Percentiles rank a stretch among this genome's conserved stretches.
These are phyloP conservation scores for Pulveroboletus ravenelii DNA, from an alignment of 768 basidiomycete genomes.

Conservation along the genomic window DNA sequence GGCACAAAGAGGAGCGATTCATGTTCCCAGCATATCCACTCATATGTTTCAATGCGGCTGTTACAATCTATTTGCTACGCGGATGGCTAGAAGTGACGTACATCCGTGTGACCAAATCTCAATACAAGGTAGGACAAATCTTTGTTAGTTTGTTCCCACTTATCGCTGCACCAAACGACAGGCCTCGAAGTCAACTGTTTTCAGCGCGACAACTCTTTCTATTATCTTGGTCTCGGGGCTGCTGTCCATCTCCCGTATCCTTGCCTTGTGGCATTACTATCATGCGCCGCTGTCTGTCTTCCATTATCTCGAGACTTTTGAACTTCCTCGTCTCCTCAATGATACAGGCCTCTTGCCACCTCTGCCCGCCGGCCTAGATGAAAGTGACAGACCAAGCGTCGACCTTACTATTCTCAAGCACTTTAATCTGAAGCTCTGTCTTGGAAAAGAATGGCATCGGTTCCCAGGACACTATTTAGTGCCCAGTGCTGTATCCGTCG, in stretches of 20 bases:
- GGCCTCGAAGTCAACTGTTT: slow-evolving; percentile 75
- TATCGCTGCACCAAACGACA: slow-evolving; percentile 27
- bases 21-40: slow-evolving; percentile 93
- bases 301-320: slow-evolving; percentile 65
- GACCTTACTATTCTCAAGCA: slow-evolving; percentile 64
- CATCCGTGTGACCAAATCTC: slow-evolving; percentile 72
- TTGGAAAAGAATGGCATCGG: slow-evolving; percentile 94
- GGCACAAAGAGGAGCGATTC: slow-evolving; percentile 99
- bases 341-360: slow-evolving; percentile 58
- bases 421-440: slow-evolving; percentile 74
- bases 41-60: slow-evolving; percentile 90
- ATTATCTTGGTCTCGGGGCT: slow-evolving; percentile 61
- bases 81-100: slow-evolving; percentile 83
- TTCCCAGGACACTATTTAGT: slow-evolving; percentile 90
- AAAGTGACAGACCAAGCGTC: slow-evolving; percentile 44
- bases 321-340: slow-evolving; percentile 81
- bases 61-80: slow-evolving; percentile 77
- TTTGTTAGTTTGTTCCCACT: background rate
- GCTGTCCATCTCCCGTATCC: slow-evolving; percentile 73
- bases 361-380: slow-evolving; percentile 38
- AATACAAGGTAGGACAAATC: slow-evolving; percentile 62
- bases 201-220: slow-evolving; percentile 69
- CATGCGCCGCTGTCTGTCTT: slow-evolving; percentile 78
- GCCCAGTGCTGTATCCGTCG: slow-evolving; percentile 75
- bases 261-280: slow-evolving; percentile 86